Conservation (phyloP, 345 rosid species). For the Durio zibethinus region DNA sequence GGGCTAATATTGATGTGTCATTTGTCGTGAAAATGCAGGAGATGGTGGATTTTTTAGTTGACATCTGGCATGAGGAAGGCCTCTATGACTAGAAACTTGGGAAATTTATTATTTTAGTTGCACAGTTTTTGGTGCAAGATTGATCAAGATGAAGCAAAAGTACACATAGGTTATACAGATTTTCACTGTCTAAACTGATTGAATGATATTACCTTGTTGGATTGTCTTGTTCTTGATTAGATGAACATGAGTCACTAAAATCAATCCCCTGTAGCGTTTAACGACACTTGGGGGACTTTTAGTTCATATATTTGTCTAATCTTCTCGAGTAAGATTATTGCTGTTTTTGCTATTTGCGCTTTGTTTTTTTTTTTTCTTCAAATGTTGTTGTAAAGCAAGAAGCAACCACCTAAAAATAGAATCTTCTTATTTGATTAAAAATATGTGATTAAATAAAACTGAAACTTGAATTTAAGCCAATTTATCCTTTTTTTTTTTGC, state of each 20-base stretch:
- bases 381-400: too few relatives aligned
- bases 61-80: slow-evolving; percentile 21
- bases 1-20: background rate
- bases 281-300: background rate
- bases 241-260: background rate
- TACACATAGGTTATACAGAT: background rate
- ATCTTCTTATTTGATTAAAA: too few relatives aligned
- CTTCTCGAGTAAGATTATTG: background rate
- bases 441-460: background rate
- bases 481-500: background rate
- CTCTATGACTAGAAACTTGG: slow-evolving; percentile 9
- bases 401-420: background rate
- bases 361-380: too few relatives aligned
- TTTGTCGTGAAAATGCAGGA: slow-evolving; percentile 31
- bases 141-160: slow-evolving; percentile 5
- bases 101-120: background rate
- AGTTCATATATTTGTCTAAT: background rate
- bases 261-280: background rate
- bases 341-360: too few relatives aligned
- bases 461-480: background rate
- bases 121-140: slow-evolving; percentile 4
- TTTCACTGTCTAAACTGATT: background rate
- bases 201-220: background rate
- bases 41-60: slow-evolving; percentile 40
- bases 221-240: background rate